Evolutionary conservation across 108 stramenopile species (phyloP).

Genomic region (Cyclostephanos invisitatus): DNA sequence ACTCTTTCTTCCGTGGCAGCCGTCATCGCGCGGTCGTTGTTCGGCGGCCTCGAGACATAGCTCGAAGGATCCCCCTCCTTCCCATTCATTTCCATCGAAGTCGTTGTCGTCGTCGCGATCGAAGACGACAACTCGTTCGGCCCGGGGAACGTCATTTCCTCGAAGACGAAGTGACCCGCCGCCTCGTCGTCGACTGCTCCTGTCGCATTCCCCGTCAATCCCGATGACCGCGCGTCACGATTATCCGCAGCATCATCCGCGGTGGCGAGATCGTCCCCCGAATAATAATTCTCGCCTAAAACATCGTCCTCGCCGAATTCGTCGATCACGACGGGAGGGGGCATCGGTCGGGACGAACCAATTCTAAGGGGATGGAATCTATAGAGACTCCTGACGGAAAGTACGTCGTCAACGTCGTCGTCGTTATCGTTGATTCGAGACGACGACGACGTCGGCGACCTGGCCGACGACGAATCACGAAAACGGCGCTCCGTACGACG

Average conservation of each 20-base stretch:
- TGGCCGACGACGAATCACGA: no score
- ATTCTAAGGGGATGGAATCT: constrained; percentile 20
- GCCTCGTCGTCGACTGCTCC: neutral
- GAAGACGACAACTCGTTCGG: neutral
- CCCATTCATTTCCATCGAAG: neutral
- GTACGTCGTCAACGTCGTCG: constrained; percentile 7
- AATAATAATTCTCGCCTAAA: neutral
- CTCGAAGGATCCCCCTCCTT: no score
- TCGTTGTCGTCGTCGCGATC: neutral
- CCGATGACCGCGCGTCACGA: no score
- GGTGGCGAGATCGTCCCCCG: neutral
- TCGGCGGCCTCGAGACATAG: no score
- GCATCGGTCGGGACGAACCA: constrained; percentile 24
- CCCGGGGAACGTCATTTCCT: neutral
- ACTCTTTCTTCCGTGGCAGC: neutral
- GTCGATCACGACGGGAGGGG: constrained; percentile 4
- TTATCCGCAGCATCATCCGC: neutral
- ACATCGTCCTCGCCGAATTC: neutral
- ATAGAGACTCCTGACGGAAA: constrained; percentile 15
- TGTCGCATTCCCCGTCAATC: no score
- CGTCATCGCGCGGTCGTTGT: neutral
- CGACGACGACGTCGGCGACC: no score
- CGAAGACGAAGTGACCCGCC: neutral
- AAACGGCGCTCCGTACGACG: no score
- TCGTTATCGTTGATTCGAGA: no score